phyloP scores from a whole-genome alignment of 139 green algal species.

The Tetradesmus obliquus region DNA sequence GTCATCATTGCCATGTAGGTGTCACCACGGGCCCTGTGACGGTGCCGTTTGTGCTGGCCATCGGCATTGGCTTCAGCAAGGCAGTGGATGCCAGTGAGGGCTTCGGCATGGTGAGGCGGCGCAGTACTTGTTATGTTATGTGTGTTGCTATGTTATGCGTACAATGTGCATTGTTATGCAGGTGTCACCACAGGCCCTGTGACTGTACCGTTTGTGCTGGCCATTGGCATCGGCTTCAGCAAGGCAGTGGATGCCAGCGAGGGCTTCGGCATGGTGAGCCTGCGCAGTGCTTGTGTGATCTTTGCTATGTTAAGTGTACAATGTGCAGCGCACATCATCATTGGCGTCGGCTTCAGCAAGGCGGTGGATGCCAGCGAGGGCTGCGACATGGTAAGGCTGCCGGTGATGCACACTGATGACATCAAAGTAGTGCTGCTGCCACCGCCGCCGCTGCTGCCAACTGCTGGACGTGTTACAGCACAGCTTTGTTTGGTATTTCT shows the following conservation, averaged over 20 bases:
- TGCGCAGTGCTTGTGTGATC: no score
- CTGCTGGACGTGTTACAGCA: no score
- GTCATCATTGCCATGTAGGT: neutral
- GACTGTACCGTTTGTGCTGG: slow-evolving; percentile 11
- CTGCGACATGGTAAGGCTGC: slow-evolving; percentile 50
- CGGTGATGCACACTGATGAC: no score
- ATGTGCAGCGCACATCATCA: no score
- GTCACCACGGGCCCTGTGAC: slow-evolving; percentile 4
- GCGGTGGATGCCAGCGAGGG: slow-evolving; percentile 44
- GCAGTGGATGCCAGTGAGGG: slow-evolving; percentile 42
- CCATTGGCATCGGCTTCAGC: slow-evolving; percentile 49
- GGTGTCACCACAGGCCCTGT: neutral
- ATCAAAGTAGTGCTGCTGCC: no score
- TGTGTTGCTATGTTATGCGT: no score
- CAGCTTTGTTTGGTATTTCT: no score
- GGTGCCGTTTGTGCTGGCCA: slow-evolving; percentile 55
- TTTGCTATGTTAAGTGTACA: no score
- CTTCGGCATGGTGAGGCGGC: slow-evolving; percentile 53
- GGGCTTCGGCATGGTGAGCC: slow-evolving; percentile 53
- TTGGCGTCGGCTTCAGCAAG: slow-evolving; percentile 45
- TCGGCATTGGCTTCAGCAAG: slow-evolving; percentile 46
- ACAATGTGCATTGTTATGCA: no score
- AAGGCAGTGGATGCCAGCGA: slow-evolving; percentile 38
- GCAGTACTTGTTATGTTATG: no score
- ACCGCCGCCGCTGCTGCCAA: no score